A percentile compares a stretch with the other conserved stretches of the same genome.
Conservation (phyloP, 768 basidiomycete genomes). For the Hygrocybe punicea region DNA sequence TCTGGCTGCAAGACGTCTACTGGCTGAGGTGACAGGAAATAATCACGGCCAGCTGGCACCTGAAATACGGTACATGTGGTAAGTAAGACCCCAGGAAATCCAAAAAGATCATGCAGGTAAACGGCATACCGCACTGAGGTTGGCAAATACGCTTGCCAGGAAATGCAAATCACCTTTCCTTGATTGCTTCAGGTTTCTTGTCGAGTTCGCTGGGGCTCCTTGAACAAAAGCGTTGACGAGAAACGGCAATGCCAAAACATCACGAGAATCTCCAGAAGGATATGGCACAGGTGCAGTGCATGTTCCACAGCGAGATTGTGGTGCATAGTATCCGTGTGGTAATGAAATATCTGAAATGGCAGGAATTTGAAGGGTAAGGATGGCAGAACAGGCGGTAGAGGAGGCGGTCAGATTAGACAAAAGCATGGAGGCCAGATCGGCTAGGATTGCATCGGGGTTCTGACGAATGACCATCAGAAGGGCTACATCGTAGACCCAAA, state of each 20-base stretch:
- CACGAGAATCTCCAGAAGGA: constrained; percentile 50
- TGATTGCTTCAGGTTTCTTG: constrained; percentile 46
- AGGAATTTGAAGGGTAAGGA: constrained; percentile 65
- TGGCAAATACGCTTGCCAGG: constrained; percentile 91
- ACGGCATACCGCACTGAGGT: constrained; percentile 76
- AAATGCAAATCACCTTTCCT: constrained; percentile 86
- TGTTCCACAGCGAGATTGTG: constrained; percentile 76
- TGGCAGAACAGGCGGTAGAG: constrained; percentile 56
- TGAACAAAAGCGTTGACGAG: constrained; percentile 89
- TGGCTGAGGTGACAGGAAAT: constrained; percentile 71
- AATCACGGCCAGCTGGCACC: constrained; percentile 73
- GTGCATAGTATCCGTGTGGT: constrained; percentile 62
- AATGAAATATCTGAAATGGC: constrained; percentile 51
- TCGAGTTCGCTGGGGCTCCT: constrained; percentile 56
- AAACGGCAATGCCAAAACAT: constrained; percentile 68
- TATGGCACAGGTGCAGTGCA: constrained; percentile 71
- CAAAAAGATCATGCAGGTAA: not conserved
- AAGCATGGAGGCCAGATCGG: constrained; percentile 95
- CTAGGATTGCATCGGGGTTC: constrained; percentile 88
- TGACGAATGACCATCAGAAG: no score
- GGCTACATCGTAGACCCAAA: not conserved
- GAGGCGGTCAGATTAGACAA: constrained; percentile 90
- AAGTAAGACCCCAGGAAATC: not conserved
- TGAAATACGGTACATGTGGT: constrained; percentile 28
- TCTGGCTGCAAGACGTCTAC: constrained; percentile 44